These are phyloP conservation scores for Sporobolomyces pararoseus DNA, from an alignment of 768 basidiomycete species.

Conservation along the genomic window DNA sequence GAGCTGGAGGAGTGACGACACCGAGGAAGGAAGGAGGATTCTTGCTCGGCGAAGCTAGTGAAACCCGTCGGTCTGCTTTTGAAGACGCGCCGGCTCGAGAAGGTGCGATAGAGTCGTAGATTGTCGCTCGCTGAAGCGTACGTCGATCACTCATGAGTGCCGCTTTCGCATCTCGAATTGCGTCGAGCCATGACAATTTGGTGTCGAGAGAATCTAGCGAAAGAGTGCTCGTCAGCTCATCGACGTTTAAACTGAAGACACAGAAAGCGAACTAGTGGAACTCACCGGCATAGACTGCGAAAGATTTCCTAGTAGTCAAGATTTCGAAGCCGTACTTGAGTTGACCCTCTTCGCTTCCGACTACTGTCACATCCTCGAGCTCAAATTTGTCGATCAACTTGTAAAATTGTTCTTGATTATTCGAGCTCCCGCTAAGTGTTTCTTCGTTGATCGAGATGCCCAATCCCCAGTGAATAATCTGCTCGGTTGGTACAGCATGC, in stretches of 20 bases:
- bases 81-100: background rate
- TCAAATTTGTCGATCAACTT: conserved; percentile 38
- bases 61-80: conserved; percentile 5
- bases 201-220: conserved; percentile 37
- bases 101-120: background rate
- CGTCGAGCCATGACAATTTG: conserved; percentile 45
- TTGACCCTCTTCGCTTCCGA: conserved; percentile 32
- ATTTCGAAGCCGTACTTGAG: conserved; percentile 44
- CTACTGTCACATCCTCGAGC: conserved; percentile 47
- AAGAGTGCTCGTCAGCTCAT: background rate
- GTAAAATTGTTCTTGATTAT: conserved; percentile 10
- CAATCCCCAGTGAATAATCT: background rate
- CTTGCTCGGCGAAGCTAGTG: background rate
- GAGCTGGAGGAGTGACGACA: background rate
- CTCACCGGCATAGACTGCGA: conserved; percentile 45
- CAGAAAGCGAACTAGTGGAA: background rate
- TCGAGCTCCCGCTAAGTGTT: background rate
- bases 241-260: background rate
- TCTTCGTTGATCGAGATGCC: background rate
- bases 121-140: conserved; percentile 44
- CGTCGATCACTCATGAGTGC: conserved; percentile 42
- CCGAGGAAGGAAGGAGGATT: background rate
- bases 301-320: conserved; percentile 42
- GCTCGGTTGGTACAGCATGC: conserved; percentile 47
- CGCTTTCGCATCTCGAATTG: conserved; percentile 45